These are phyloP conservation scores for Macaranga tanarius DNA, from an alignment of 441 rosid species.

Conservation along the genomic window DNA sequence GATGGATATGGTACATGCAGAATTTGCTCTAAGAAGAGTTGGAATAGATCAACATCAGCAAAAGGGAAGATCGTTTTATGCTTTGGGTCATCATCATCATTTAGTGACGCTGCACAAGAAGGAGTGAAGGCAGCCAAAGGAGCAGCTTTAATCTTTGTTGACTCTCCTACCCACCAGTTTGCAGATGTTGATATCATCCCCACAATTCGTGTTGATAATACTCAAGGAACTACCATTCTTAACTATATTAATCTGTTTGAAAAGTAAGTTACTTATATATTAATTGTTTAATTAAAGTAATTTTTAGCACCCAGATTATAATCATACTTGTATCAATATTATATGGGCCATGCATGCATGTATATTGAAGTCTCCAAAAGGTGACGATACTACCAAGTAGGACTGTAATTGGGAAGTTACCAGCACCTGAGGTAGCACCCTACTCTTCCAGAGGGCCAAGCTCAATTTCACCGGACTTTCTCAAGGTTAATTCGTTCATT, in stretches of 20 bases:
- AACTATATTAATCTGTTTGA: conserved; percentile 36
- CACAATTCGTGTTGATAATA: conserved; percentile 44
- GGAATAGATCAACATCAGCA: conserved; percentile 41
- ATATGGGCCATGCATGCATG: too few species aligned
- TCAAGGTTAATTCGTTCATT: conserved; percentile 44
- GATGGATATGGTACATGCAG: conserved; percentile 22
- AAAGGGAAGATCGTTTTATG: conserved; percentile 50
- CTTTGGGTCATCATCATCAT: conserved; percentile 37
- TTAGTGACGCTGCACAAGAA: conserved; percentile 43
- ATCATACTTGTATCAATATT: too few species aligned
- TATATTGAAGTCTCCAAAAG: conserved; percentile 27
- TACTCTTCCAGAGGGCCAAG: conserved; percentile 75
- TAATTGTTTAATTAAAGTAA: too few species aligned
- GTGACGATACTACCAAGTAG: conserved; percentile 42
- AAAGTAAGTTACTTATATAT: conserved; percentile 19
- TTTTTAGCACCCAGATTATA: too few species aligned
- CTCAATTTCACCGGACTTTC: conserved; percentile 49
- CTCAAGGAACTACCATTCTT: conserved; percentile 43
- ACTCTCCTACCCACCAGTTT: conserved; percentile 45
- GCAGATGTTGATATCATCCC: conserved; percentile 49
- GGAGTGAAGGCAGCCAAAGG: conserved; percentile 51
- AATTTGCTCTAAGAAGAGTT: conserved; percentile 38
- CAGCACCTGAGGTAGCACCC: conserved; percentile 61
- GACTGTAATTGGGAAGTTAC: conserved; percentile 40
- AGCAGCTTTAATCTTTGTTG: conserved; percentile 53